phyloP scores from a whole-genome alignment of 1,139 yeast species.

The Kazachstania sp. region DNA sequence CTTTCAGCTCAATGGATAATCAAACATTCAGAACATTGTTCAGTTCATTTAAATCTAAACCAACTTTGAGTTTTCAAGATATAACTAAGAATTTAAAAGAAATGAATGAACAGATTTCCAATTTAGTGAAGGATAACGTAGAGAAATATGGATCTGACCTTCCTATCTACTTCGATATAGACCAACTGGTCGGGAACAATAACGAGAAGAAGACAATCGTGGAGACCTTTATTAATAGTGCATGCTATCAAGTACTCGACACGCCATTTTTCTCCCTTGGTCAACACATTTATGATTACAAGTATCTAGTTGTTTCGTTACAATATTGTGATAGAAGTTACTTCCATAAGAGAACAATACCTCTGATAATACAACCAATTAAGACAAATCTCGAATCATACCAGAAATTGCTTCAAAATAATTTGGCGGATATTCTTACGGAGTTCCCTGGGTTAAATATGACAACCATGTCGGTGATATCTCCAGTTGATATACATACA shows the following conservation, averaged over 20 bases:
- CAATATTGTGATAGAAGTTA: slow-evolving; percentile 8
- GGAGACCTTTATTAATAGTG: not conserved
- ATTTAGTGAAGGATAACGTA: not conserved
- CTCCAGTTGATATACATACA: slow-evolving; percentile 1
- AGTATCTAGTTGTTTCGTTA: slow-evolving; percentile 7
- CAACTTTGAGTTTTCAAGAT: not conserved
- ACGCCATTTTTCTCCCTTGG: slow-evolving; percentile 9
- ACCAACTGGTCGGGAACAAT: not conserved
- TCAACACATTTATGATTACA: slow-evolving; percentile 7
- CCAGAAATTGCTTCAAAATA: not conserved
- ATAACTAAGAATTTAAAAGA: slow-evolving; percentile 5
- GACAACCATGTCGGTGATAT: slow-evolving; percentile 7
- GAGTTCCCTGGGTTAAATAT: slow-evolving; percentile 1
- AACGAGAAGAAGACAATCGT: not conserved
- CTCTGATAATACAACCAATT: not conserved
- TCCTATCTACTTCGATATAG: not conserved
- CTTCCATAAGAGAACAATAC: not conserved
- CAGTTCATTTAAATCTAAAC: not conserved
- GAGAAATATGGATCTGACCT: not conserved
- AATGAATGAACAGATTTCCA: no score
- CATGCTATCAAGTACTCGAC: slow-evolving; percentile 1
- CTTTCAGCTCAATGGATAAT: slow-evolving; percentile 6
- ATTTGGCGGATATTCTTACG: not conserved
- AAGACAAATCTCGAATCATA: no score
- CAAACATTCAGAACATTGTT: slow-evolving; percentile 5